Evolutionary conservation across 805 yeast genomes (phyloP).

Genomic region (Metschnikowia lunata): DNA sequence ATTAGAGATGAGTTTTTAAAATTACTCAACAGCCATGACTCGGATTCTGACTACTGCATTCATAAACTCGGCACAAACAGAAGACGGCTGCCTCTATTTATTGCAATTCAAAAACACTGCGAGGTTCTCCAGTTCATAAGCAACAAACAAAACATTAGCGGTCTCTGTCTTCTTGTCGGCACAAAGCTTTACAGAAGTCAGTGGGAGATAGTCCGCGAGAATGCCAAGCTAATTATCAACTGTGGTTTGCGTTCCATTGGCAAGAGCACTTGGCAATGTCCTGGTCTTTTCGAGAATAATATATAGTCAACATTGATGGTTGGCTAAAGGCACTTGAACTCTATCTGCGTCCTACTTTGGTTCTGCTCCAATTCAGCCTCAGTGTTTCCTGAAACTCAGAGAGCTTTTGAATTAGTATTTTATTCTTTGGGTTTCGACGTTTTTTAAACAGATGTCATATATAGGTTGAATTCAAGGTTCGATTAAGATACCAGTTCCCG

Average conservation of each 20-base stretch:
- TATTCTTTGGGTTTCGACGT: too few species aligned
- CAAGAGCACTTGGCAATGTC: constrained; percentile 30
- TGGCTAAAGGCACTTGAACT: too few species aligned
- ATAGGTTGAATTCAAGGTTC: too few species aligned
- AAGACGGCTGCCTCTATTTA: constrained; percentile 21
- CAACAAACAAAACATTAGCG: constrained; percentile 37
- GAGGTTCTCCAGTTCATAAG: constrained; percentile 29
- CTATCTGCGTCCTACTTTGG: too few species aligned
- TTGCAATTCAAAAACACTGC: constrained; percentile 30
- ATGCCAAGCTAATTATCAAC: constrained; percentile 38
- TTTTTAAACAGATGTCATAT: too few species aligned
- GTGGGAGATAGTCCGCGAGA: constrained; percentile 41
- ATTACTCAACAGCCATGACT: constrained; percentile 1
- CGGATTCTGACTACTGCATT: constrained; percentile 8
- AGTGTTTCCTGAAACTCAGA: too few species aligned
- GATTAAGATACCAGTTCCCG: too few species aligned
- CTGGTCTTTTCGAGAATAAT: constrained; percentile 28
- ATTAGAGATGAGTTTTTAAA: constrained; percentile 30
- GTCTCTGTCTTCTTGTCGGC: constrained; percentile 40
- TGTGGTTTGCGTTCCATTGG: constrained; percentile 41
- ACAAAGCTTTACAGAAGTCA: constrained; percentile 34
- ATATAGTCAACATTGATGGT: too few species aligned
- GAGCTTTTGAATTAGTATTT: too few species aligned
- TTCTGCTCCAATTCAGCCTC: too few species aligned
- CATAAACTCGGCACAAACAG: constrained; percentile 6